These are phyloP conservation scores for Tritrichomonas musculus DNA, from an alignment of 208 protist species.

Conservation along the genomic window DNA sequence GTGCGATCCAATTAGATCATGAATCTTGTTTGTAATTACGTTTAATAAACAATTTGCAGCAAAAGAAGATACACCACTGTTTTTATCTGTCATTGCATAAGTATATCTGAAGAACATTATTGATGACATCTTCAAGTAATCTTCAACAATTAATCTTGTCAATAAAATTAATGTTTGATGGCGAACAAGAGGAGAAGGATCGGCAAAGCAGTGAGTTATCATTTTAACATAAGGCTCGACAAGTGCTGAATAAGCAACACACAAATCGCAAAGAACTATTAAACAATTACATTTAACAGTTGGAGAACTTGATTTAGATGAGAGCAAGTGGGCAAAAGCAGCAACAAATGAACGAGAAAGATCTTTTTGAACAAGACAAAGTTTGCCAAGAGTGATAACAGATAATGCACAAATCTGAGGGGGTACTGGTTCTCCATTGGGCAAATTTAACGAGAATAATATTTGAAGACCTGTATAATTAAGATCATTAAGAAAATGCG, in stretches of 20 bases:
- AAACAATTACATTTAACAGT: constrained; percentile 5
- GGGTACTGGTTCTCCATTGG: background rate
- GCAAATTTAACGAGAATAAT: background rate
- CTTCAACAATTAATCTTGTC: background rate
- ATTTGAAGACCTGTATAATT: background rate
- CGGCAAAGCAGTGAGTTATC: background rate
- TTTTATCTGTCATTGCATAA: background rate
- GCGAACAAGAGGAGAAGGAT: background rate
- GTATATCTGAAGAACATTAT: background rate
- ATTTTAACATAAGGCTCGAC: background rate
- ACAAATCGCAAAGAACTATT: constrained; percentile 8
- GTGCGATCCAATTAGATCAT: background rate
- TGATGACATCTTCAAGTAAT: background rate
- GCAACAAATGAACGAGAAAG: background rate
- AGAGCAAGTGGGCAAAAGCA: background rate
- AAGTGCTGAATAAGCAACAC: background rate
- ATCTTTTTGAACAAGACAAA: background rate
- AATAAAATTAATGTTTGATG: background rate
- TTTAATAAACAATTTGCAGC: background rate
- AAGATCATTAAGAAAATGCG: background rate
- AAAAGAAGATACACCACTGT: background rate
- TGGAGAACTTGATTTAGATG: background rate
- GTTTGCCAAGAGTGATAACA: background rate
- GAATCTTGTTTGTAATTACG: background rate
- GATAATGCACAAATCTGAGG: background rate